phyloP scores from a whole-genome alignment of 1,284 basidiomycete genomes.

The Rhodotorula sp. region DNA sequence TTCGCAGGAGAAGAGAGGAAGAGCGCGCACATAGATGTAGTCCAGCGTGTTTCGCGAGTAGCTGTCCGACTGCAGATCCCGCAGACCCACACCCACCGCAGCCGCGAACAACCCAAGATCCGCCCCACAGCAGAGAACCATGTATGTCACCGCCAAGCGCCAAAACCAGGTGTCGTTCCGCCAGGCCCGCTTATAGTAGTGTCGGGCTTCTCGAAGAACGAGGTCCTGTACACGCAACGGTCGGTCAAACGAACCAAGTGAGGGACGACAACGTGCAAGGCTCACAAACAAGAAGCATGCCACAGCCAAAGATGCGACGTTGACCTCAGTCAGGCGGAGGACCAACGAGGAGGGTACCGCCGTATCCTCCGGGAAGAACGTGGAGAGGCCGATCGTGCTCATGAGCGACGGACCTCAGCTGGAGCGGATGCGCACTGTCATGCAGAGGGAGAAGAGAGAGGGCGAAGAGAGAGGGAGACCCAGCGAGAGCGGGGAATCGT shows the following conservation, averaged over 20 bases:
- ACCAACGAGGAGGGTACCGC: neutral
- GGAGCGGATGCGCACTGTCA: no score
- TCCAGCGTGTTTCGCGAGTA: neutral
- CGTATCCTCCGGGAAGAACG: neutral
- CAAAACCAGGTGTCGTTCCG: neutral
- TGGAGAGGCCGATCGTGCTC: neutral
- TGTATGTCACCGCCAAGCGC: neutral
- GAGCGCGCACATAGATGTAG: neutral
- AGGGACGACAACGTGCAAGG: neutral
- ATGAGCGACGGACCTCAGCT: no score
- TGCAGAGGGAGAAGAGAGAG: no score
- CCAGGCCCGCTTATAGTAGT: neutral
- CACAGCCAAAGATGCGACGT: neutral
- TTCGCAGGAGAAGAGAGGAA: neutral
- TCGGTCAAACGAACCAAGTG: neutral
- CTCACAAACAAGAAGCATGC: neutral
- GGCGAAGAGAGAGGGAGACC: no score
- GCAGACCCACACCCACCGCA: neutral
- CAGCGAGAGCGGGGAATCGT: no score
- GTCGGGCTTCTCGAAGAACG: neutral
- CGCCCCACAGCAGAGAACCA: neutral
- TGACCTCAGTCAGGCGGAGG: neutral
- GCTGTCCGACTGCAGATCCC: neutral
- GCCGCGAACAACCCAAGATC: neutral
- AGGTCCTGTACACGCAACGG: neutral